phyloP scores from a whole-genome alignment of 805 yeast genomes.

The Monosporozyma aerobia region DNA sequence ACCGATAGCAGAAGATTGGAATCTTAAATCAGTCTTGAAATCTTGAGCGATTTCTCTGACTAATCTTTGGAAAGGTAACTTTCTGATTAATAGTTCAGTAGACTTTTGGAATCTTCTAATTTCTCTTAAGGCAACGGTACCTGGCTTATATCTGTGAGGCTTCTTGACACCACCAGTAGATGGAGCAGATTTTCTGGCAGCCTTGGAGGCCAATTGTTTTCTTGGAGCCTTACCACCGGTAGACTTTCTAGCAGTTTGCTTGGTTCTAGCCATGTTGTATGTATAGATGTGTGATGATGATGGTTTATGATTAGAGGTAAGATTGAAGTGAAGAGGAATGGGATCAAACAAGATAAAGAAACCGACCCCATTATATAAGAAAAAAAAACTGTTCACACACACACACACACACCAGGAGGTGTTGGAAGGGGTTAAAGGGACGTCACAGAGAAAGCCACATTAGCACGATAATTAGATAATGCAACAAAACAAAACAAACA shows the following conservation, averaged over 20 bases:
- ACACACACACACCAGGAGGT: too few relatives aligned
- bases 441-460: not conserved
- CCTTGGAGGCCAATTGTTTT: constrained; percentile 86
- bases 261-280: constrained; percentile 72
- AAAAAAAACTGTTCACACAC: too few relatives aligned
- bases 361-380: not conserved
- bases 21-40: constrained; percentile 86
- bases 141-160: constrained; percentile 96
- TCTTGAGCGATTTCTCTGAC: constrained; percentile 95
- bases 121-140: constrained; percentile 94
- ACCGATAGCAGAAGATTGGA: constrained; percentile 95
- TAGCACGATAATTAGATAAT: not conserved
- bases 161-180: constrained; percentile 87
- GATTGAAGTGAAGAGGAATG: not conserved
- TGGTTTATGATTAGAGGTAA: not conserved
- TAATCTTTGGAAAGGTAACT: constrained; percentile 94
- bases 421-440: not conserved
- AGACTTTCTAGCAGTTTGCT: constrained; percentile 90
- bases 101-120: constrained; percentile 96
- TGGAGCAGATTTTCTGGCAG: constrained; percentile 91
- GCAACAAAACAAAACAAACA: too few relatives aligned
- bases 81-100: constrained; percentile 89
- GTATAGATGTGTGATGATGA: not conserved
- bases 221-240: constrained; percentile 96
- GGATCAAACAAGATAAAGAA: not conserved